Evolutionary conservation across 768 basidiomycete species (phyloP).

Genomic region (Kwoniella dendrophila): DNA sequence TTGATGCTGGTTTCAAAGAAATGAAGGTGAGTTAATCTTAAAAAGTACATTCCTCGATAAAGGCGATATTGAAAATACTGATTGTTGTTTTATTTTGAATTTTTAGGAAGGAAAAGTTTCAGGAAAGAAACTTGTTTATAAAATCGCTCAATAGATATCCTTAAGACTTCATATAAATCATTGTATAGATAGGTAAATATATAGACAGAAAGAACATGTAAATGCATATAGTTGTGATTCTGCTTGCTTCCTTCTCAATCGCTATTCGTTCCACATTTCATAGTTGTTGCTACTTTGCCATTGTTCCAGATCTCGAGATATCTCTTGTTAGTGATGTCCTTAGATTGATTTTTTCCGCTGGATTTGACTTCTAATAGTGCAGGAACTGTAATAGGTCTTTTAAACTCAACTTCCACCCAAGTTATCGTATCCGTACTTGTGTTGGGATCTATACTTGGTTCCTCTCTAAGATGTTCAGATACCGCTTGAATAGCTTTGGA

Average conservation of each 20-base stretch:
- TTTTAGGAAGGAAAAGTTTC: slow-evolving; percentile 31
- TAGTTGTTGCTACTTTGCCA: slow-evolving; percentile 4
- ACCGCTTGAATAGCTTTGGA: slow-evolving; percentile 6
- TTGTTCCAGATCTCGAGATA: slow-evolving; percentile 5
- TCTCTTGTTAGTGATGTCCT: too few relatives aligned
- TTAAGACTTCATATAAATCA: not conserved
- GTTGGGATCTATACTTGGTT: too few relatives aligned
- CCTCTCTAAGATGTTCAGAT: not conserved
- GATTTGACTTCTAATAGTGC: slow-evolving; percentile 9
- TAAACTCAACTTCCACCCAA: slow-evolving; percentile 31
- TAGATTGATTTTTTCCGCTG: not conserved
- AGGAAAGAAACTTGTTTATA: slow-evolving; percentile 33
- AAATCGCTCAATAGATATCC: slow-evolving; percentile 1
- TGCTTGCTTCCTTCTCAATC: too few relatives aligned
- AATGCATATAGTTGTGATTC: too few relatives aligned
- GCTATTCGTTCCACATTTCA: too few relatives aligned
- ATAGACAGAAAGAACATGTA: not conserved
- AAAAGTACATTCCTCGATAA: too few relatives aligned
- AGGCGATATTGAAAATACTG: too few relatives aligned
- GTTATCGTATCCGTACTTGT: not conserved
- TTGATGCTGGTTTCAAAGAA: slow-evolving; percentile 31
- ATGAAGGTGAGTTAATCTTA: slow-evolving; percentile 38
- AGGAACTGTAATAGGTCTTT: slow-evolving; percentile 28
- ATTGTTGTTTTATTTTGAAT: too few relatives aligned
- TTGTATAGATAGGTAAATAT: not conserved